A percentile compares a stretch with the other conserved stretches of the same genome.
Conservation (phyloP, 768 basidiomycete genomes). For the Phlebiopsis gigantea region DNA sequence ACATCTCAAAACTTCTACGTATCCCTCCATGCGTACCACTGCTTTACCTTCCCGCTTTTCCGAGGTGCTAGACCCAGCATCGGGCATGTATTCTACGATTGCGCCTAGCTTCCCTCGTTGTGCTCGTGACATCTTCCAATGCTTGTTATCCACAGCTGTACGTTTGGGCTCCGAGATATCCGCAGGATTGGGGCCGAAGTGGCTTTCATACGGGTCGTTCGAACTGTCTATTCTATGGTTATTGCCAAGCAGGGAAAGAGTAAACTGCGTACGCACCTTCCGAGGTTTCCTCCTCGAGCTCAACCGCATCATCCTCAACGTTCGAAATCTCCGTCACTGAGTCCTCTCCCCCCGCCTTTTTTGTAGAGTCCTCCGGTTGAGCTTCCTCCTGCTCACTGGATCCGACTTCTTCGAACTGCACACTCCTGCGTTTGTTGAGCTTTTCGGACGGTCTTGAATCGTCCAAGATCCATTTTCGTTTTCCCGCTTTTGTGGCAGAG, state of each 20-base stretch:
- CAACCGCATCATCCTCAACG: conserved; percentile 19
- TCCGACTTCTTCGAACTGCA: conserved; percentile 24
- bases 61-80: conserved; percentile 22
- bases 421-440: conserved; percentile 60
- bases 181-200: conserved; percentile 64
- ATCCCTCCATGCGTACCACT: neutral
- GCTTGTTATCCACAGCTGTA: conserved; percentile 43
- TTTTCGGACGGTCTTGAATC: conserved; percentile 44
- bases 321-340: neutral
- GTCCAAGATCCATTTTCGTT: conserved; percentile 38
- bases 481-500: conserved; percentile 69
- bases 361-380: neutral
- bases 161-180: conserved; percentile 45
- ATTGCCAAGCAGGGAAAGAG: neutral
- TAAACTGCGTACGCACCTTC: neutral
- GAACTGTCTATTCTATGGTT: conserved; percentile 10
- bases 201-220: conserved; percentile 57
- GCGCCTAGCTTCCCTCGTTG: conserved; percentile 55
- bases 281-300: conserved; percentile 11
- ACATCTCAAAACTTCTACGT: neutral
- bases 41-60: neutral
- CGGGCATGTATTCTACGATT: conserved; percentile 44
- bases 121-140: conserved; percentile 51
- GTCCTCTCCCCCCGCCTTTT: conserved; percentile 12
- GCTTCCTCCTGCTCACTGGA: conserved; percentile 7